Conservation (phyloP, 2,329 filamentous ascomycete species). For the Neofusicoccum laricinum region DNA sequence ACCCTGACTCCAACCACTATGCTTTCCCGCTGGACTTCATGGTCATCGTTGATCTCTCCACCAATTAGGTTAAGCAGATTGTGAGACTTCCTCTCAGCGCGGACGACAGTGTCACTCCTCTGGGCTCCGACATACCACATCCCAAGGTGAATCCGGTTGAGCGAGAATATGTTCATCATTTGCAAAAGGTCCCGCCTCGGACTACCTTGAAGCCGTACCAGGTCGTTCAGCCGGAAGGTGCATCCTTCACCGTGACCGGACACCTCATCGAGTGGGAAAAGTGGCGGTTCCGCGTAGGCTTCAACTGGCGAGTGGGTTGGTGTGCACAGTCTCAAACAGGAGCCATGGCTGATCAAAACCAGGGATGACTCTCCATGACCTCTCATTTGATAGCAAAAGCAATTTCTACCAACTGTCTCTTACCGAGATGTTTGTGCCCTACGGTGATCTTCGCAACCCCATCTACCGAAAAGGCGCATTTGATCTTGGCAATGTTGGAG, state of each 20-base stretch:
- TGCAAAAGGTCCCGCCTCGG: no score
- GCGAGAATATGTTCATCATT: no score
- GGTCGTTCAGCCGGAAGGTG: slow-evolving; percentile 26
- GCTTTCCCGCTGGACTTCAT: background rate
- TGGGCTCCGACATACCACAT: no score
- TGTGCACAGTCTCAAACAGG: no score
- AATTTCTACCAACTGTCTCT: slow-evolving; percentile 43
- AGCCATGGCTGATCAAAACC: no score
- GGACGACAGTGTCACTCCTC: no score
- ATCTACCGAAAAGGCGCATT: slow-evolving; percentile 45
- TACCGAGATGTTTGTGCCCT: slow-evolving; percentile 46
- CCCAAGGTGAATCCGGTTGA: no score
- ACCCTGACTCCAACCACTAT: background rate
- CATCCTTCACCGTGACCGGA: slow-evolving; percentile 24
- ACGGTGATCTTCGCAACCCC: slow-evolving; percentile 41
- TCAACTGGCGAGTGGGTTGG: slow-evolving; percentile 42
- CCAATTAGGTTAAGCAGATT: no score
- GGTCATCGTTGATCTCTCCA: background rate
- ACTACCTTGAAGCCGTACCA: slow-evolving; percentile 12
- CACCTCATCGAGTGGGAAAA: slow-evolving; percentile 41
- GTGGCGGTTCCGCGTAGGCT: slow-evolving; percentile 43
- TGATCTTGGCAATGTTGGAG: slow-evolving; percentile 44
- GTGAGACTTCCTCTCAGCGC: no score
- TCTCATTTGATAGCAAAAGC: slow-evolving; percentile 38
- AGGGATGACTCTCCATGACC: slow-evolving; percentile 41